Conservation (phyloP, 495 filamentous ascomycete species). For the Xylaria cubensis region DNA sequence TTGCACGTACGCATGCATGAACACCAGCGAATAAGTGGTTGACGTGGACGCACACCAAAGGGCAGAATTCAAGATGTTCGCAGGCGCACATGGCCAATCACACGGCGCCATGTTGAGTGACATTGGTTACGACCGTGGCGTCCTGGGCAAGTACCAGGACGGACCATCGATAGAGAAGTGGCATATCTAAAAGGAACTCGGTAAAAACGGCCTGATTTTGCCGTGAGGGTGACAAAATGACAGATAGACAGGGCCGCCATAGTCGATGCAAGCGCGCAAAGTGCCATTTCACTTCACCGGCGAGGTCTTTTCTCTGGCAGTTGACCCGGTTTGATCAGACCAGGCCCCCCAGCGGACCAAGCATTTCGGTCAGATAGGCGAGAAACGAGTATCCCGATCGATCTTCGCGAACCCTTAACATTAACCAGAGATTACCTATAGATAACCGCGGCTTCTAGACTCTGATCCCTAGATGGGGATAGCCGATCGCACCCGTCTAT, state of each 20-base stretch:
- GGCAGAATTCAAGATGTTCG: slow-evolving; percentile 11
- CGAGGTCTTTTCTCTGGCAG: not conserved
- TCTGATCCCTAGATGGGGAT: not conserved
- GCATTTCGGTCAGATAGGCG: slow-evolving; percentile 12
- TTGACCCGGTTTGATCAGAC: not conserved
- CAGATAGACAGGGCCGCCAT: not conserved
- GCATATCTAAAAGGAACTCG: not conserved
- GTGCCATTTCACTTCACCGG: not conserved
- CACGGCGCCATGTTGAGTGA: slow-evolving; percentile 17
- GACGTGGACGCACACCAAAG: slow-evolving; percentile 2
- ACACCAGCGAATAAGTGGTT: slow-evolving; percentile 7
- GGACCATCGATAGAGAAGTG: not conserved
- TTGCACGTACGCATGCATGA: slow-evolving; percentile 5
- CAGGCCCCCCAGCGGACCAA: not conserved
- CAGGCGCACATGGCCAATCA: slow-evolving; percentile 13
- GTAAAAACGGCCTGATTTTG: not conserved
- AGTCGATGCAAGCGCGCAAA: slow-evolving; percentile 1
- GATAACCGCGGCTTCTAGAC: slow-evolving; percentile 9
- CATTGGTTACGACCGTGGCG: slow-evolving; percentile 25
- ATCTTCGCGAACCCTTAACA: slow-evolving; percentile 2
- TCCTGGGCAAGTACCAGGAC: slow-evolving; percentile 10
- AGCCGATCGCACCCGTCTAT: slow-evolving; percentile 1
- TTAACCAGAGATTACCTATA: not conserved
- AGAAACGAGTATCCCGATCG: slow-evolving; percentile 3
- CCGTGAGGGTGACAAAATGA: not conserved